phyloP scores from a whole-genome alignment of 176 grass and related monocot species.

The Bothriochloa decipiens region DNA sequence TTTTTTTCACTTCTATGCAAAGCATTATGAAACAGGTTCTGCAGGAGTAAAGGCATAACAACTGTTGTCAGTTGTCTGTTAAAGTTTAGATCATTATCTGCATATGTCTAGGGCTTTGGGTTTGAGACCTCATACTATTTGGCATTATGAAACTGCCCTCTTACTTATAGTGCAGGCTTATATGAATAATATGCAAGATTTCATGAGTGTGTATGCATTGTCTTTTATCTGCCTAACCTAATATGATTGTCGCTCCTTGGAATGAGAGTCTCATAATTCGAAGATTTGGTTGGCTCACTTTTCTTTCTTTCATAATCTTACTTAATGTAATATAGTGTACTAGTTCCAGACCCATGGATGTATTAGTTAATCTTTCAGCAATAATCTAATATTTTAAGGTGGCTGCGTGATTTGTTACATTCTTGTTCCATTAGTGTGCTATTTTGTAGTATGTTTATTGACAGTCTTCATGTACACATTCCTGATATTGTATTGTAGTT shows the following conservation, averaged over 20 bases:
- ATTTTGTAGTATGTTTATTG: constrained; percentile 28
- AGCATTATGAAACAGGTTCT: neutral
- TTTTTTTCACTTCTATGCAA: neutral
- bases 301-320: neutral
- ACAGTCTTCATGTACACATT: constrained; percentile 20
- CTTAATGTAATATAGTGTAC: neutral
- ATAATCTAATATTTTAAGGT: neutral
- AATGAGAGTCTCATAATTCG: neutral
- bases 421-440: constrained; percentile 5
- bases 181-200: neutral
- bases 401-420: neutral
- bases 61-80: neutral
- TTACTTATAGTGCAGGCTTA: neutral
- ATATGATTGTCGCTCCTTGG: neutral
- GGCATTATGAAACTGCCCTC: neutral
- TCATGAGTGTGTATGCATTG: neutral
- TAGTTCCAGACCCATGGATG: neutral
- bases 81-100: neutral
- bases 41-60: neutral
- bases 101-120: neutral
- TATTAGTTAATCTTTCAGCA: constrained; percentile 24
- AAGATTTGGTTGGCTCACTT: neutral
- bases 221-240: neutral
- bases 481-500: constrained; percentile 29
- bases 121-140: constrained; percentile 14